Base-by-base conservation (phyloP, 2,329 filamentous ascomycete genomes). In the Fusarium subglutinans region DNA sequence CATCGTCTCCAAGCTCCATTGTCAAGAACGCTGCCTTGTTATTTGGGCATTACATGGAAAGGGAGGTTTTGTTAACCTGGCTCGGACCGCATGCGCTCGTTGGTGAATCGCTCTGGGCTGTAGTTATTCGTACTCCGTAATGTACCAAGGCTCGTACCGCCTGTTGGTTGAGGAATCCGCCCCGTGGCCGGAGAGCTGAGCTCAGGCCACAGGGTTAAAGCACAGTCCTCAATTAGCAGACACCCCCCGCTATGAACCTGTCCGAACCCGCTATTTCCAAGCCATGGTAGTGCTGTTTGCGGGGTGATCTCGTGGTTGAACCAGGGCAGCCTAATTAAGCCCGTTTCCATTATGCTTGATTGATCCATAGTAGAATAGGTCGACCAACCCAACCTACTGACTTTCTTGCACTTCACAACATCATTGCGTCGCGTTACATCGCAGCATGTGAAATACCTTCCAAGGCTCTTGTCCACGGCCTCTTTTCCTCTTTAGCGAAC, bases 371-470 rank as follows among this genome's bases (percentile, higher is more conserved):
- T n/a, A 41, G 51, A 55, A 55, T 55, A 56, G 44, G 37, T n/a
- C 48, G 24, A 70, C 54, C 60, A 69, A 44, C 67, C 59, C 30
- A 60, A 66, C 68, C 66, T 70, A 70, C 66, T 70, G 66, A 70
- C 65, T 55, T 66, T 66, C 66, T 50, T 70, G 30, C 56, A 55
- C 53, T 69, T 54, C 61, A 47, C 69, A 75, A 76, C 74, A 77
- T 75, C 79, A 77, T 72, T 72, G 72, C 63, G 69, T 74, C 63
- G 70, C 70, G 56, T 74, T 56, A 53, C 68, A 72, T 76, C 76
- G 66, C 80, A 82, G 72, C 74, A 82, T 82, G 80, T 80, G 60
- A 71, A 74, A 63, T 56, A 67, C 75, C 61, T 75, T 76, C 64
- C 73, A 68, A 59, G 57, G 72, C 71, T 66, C 63, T 76, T 68